Base-by-base conservation (phyloP, 1,284 basidiomycete genomes). In the Pseudozyma sp. region DNA sequence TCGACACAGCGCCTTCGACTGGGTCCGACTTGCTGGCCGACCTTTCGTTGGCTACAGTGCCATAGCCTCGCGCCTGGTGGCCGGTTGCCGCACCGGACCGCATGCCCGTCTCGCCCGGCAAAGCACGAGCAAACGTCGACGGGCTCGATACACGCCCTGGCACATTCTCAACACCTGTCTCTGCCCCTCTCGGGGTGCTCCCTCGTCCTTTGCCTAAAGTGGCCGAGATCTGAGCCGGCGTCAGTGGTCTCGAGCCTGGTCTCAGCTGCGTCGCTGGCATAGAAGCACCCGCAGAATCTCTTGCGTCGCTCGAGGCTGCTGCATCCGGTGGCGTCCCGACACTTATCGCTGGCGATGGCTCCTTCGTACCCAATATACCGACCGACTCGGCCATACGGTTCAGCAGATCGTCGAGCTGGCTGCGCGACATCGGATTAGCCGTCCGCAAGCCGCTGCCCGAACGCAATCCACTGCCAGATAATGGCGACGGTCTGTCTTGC, bases 361-460 rank as follows among this genome's bases (percentile, higher is more conserved):
- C 62, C 40, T 61, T 69, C 2, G 62, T 39, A 9, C 51, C 51
- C 19, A 68, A 8, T 5, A 74, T 54, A 13, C 74, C 67, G 11
- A 80, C 68, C 7, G 75, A 72, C 45, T 66, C 61, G 30, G 68
- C 75, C 79, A 80, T 79, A 10, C 76, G 70, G 33, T 55, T 67
- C 14, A 80, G 75, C 66, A 80, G 50, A 14, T 79, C 78, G 34
- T 80, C 77, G 43, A 80, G 67, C 55, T 77, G 77, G 29, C 78
- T 70, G 42, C 72, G 69, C 13, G 71, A 68, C 47, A 72, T 59
- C 2, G 69, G 68, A 35, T 68, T 64, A 7, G 60, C 58, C 8
- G 61, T 68, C 6, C 70, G 61, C 16, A 70, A 50, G 14, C 54
- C 57, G 10, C 39, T 44, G 17, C 55, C 61, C 11, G 59, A 52